These are phyloP conservation scores for Oryza brachyantha DNA, from an alignment of 176 grass and related monocot species.

Conservation along the genomic window DNA sequence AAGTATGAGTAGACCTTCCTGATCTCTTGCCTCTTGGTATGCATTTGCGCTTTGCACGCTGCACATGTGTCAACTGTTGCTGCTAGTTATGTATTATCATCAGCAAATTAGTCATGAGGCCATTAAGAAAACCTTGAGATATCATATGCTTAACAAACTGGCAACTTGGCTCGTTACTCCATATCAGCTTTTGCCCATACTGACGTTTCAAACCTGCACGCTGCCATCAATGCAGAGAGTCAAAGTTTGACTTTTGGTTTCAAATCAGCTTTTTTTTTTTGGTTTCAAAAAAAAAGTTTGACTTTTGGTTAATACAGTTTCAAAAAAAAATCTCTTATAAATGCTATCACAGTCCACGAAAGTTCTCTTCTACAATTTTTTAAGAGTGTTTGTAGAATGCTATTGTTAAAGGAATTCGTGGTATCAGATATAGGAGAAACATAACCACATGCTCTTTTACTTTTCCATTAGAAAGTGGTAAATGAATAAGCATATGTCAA, in stretches of 20 bases:
- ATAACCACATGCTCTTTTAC: not conserved
- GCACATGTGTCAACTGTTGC: not conserved
- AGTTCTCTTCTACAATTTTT: not conserved
- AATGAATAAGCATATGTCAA: not conserved
- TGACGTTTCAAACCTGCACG: not conserved
- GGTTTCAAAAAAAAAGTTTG: not conserved
- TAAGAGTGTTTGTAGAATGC: not conserved
- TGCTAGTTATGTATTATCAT: slow-evolving; percentile 2
- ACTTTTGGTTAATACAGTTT: no score
- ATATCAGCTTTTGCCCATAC: not conserved
- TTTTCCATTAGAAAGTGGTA: not conserved
- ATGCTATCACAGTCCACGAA: not conserved
- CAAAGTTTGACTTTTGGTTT: not conserved
- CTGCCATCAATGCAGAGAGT: not conserved
- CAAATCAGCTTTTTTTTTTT: not conserved
- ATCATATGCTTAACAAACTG: not conserved
- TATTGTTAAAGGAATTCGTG: not conserved
- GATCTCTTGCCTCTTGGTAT: not conserved
- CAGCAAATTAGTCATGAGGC: not conserved
- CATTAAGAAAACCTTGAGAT: not conserved
- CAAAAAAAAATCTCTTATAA: not conserved
- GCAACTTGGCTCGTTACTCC: not conserved
- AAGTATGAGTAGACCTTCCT: slow-evolving; percentile 29
- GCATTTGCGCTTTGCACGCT: not conserved
- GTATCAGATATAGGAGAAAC: not conserved